Percentiles rank a stretch among this genome's conserved stretches.
These are phyloP conservation scores for Fusarium clavum DNA, from an alignment of 2,329 filamentous ascomycete genomes.

Conservation along the genomic window DNA sequence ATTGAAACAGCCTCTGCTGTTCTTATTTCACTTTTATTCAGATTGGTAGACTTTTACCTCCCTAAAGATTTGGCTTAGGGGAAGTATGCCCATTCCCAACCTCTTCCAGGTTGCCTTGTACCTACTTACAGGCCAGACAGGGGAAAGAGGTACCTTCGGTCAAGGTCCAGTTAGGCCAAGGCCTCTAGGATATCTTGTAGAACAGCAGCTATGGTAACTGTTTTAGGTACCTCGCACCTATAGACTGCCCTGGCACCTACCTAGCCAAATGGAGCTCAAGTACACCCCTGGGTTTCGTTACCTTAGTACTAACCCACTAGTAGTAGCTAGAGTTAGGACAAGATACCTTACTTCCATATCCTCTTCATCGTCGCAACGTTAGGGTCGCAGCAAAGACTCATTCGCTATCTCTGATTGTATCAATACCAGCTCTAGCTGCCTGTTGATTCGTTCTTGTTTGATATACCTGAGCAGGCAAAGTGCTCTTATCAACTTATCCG, in stretches of 20 bases:
- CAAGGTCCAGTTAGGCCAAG: not conserved
- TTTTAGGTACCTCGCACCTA: not conserved
- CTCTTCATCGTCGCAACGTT: slow-evolving; percentile 5
- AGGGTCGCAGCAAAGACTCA: not conserved
- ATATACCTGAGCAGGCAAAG: not conserved
- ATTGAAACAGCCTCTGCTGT: not conserved
- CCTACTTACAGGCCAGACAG: not conserved
- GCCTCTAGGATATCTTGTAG: slow-evolving; percentile 1
- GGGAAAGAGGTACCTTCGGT: not conserved
- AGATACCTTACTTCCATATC: slow-evolving; percentile 13
- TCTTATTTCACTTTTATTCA: not conserved
- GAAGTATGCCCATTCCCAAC: slow-evolving; percentile 22
- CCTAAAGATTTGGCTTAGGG: slow-evolving; percentile 20
- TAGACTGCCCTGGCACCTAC: not conserved
- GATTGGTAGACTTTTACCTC: not conserved
- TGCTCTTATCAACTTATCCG: not conserved
- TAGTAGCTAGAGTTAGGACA: not conserved
- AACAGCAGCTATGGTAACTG: too few species aligned
- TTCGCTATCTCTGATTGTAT: not conserved
- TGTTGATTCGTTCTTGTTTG: not conserved
- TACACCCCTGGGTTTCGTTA: not conserved
- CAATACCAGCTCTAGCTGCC: not conserved
- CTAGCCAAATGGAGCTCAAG: not conserved
- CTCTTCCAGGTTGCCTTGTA: slow-evolving; percentile 1
- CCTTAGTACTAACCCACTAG: not conserved